Percentiles rank a stretch among this genome's conserved stretches.
Conservation (phyloP, 345 rosid genomes). For the Bruguiera sexangula region DNA sequence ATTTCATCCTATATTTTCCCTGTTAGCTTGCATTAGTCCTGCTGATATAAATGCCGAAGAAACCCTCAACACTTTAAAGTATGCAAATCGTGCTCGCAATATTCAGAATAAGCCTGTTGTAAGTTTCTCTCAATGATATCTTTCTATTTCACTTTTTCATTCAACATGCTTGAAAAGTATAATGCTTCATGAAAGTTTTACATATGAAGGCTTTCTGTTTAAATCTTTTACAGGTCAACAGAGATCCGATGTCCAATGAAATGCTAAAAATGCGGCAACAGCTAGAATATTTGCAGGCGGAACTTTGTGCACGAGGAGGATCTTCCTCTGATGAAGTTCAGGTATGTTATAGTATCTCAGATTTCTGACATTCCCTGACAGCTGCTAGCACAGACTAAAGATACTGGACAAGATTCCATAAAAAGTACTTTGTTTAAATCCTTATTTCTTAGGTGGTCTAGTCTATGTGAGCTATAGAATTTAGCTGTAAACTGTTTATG, state of each 20-base stretch:
- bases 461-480: neutral
- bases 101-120: conserved; percentile 96
- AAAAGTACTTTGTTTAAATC: conserved; percentile 2
- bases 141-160: neutral
- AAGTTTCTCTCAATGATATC: conserved; percentile 36
- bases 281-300: conserved; percentile 89
- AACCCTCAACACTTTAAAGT: conserved; percentile 90
- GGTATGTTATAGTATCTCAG: conserved; percentile 37
- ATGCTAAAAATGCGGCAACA: conserved; percentile 98
- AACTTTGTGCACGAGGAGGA: conserved; percentile 85
- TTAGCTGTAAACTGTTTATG: conserved; percentile 8
- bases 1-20: conserved; percentile 1
- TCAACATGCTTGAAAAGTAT: neutral
- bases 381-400: neutral
- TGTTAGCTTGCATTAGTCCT: conserved; percentile 92
- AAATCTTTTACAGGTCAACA: conserved; percentile 55
- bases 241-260: conserved; percentile 96
- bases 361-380: neutral
- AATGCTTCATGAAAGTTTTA: conserved; percentile 6
- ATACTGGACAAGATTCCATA: neutral
- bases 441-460: neutral
- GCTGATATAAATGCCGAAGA: conserved; percentile 99
- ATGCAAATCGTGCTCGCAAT: conserved; percentile 99
- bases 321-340: conserved; percentile 77
- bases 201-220: neutral